Conservation (phyloP, 305 asterid species). For the Stenogyne calaminthoides region DNA sequence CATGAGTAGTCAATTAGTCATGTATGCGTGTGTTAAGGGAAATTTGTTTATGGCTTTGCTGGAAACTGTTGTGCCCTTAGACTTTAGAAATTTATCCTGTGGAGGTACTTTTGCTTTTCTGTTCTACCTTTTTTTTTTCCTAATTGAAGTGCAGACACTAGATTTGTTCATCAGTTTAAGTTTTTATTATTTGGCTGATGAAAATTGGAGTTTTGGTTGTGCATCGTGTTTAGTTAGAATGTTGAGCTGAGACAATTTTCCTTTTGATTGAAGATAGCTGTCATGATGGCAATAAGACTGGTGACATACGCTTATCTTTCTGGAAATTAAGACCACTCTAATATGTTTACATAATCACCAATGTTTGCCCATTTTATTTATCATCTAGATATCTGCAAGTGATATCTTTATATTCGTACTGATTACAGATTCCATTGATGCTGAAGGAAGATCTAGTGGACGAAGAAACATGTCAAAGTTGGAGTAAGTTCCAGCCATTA, state of each 20-base stretch:
- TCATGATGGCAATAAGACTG: not conserved
- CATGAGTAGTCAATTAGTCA: not conserved
- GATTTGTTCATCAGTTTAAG: not conserved
- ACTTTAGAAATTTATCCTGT: not conserved
- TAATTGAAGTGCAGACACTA: not conserved
- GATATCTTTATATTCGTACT: conserved; percentile 21
- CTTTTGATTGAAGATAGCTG: not conserved
- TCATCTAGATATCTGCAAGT: conserved; percentile 24
- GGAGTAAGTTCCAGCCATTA: conserved; percentile 49
- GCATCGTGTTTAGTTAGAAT: conserved; percentile 5
- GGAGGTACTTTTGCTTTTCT: not conserved
- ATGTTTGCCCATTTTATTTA: not conserved
- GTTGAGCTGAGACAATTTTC: conserved; percentile 18
- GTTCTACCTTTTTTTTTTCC: not conserved
- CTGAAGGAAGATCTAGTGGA: conserved; percentile 30
- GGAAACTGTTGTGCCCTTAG: not conserved
- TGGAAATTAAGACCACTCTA: not conserved
- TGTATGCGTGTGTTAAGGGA: not conserved
- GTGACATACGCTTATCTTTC: not conserved
- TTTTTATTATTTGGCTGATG: not conserved
- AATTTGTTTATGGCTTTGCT: conserved; percentile 2
- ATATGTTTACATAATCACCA: conserved; percentile 11
- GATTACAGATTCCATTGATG: conserved; percentile 44
- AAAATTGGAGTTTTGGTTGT: not conserved
- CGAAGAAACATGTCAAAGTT: conserved; percentile 32